These are phyloP conservation scores for Cinnamomum micranthum DNA, from an alignment of 164 flowering plant species.

Conservation along the genomic window DNA sequence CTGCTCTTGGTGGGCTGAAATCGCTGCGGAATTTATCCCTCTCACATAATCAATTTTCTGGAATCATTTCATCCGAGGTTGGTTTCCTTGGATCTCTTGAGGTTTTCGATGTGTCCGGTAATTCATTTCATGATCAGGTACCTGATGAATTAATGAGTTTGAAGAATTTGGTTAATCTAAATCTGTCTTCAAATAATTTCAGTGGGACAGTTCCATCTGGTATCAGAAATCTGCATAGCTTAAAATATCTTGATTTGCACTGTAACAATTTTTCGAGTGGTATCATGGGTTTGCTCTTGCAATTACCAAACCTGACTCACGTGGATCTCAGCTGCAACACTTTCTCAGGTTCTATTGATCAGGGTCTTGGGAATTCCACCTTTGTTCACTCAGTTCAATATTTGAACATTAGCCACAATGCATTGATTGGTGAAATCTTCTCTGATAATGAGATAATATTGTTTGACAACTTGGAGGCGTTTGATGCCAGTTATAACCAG, in stretches of 20 bases:
- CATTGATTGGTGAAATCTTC: constrained; percentile 56
- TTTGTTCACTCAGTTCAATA: constrained; percentile 48
- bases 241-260: constrained; percentile 53
- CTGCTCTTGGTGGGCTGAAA: constrained; percentile 32
- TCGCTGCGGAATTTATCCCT: constrained; percentile 48
- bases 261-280: constrained; percentile 50
- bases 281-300: constrained; percentile 35
- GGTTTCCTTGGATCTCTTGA: constrained; percentile 35
- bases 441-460: constrained; percentile 58
- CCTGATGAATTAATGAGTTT: constrained; percentile 33
- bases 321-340: constrained; percentile 60
- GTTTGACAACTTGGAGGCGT: constrained; percentile 62
- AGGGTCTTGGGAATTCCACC: constrained; percentile 36
- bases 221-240: constrained; percentile 29
- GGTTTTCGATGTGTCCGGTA: constrained; percentile 51
- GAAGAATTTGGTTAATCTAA: constrained; percentile 36
- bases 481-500: constrained; percentile 65
- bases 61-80: constrained; percentile 30
- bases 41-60: constrained; percentile 47
- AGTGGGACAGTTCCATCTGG: constrained; percentile 43
- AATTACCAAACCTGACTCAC: constrained; percentile 34
- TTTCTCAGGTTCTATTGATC: constrained; percentile 49
- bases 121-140: constrained; percentile 44
- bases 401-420: constrained; percentile 56
- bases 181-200: constrained; percentile 52